phyloP scores from a whole-genome alignment of 1,284 basidiomycete species.

The Pseudomicrostroma phylloplanum region DNA sequence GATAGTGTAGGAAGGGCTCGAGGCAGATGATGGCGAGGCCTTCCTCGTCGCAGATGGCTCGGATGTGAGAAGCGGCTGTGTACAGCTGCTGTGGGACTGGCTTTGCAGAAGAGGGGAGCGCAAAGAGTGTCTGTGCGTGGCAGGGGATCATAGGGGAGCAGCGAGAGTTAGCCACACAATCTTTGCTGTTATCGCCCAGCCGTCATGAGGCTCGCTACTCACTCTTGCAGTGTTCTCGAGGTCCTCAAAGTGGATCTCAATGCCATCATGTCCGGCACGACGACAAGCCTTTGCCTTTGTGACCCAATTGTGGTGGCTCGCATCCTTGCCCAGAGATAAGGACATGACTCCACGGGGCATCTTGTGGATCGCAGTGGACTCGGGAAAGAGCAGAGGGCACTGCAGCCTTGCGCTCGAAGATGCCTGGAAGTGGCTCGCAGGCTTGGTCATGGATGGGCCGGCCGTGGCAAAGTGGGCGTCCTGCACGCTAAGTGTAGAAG shows the following conservation, averaged over 20 bases:
- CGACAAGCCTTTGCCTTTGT: slow-evolving; percentile 16
- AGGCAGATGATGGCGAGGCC: slow-evolving; percentile 3
- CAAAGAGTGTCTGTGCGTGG: slow-evolving; percentile 16
- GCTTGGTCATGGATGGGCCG: too few relatives aligned
- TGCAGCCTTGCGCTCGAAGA: too few relatives aligned
- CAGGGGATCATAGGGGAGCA: not conserved
- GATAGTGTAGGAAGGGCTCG: slow-evolving; percentile 10
- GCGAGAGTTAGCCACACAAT: not conserved
- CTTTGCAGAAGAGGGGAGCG: not conserved
- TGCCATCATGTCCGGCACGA: slow-evolving; percentile 8
- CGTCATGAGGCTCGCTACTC: not conserved
- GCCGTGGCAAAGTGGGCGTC: too few relatives aligned
- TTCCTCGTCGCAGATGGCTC: not conserved
- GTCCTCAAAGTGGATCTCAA: slow-evolving; percentile 25
- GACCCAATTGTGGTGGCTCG: slow-evolving; percentile 12
- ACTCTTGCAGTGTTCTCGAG: slow-evolving; percentile 13
- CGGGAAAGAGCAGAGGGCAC: slow-evolving; percentile 18
- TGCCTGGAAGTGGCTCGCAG: too few relatives aligned
- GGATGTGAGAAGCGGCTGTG: not conserved
- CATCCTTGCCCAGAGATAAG: slow-evolving; percentile 17
- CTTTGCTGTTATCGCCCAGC: not conserved
- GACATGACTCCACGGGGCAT: slow-evolving; percentile 8
- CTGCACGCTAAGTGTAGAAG: too few relatives aligned
- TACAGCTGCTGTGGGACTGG: not conserved
- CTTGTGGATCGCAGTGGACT: not conserved